A percentile compares a stretch with the other conserved stretches of the same genome.
phyloP scores from a whole-genome alignment of 1,284 basidiomycete species.

The Cutaneotrichosporon cyanovorans region DNA sequence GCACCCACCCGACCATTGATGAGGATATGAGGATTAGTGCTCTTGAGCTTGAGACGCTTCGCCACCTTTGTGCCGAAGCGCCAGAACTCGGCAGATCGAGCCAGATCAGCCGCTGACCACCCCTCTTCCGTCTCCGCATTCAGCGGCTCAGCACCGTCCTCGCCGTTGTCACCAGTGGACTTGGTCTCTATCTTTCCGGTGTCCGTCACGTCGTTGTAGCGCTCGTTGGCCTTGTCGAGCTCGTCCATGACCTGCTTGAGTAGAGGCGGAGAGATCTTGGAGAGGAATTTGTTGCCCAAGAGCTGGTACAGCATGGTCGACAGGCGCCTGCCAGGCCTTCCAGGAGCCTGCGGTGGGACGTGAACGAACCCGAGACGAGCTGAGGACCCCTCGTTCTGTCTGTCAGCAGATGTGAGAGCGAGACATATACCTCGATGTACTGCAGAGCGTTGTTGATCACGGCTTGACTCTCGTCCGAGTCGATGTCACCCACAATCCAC shows the following conservation, averaged over 20 bases:
- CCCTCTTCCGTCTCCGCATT: slow-evolving; percentile 18
- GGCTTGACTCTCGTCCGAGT: slow-evolving; percentile 54
- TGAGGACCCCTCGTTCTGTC: slow-evolving; percentile 18
- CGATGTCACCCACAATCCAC: slow-evolving; percentile 72
- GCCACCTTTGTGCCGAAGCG: slow-evolving; percentile 21
- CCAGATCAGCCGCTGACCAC: slow-evolving; percentile 23
- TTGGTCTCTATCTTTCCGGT: slow-evolving; percentile 13
- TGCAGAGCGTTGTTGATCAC: slow-evolving; percentile 58
- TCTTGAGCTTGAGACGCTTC: slow-evolving; percentile 50
- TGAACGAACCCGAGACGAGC: slow-evolving; percentile 47
- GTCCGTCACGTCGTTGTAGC: slow-evolving; percentile 20
- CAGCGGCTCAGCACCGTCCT: slow-evolving; percentile 1
- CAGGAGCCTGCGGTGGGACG: slow-evolving; percentile 18
- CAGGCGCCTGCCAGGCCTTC: slow-evolving; percentile 13
- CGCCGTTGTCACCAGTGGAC: neutral
- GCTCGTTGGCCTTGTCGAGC: slow-evolving; percentile 16
- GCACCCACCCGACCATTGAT: slow-evolving; percentile 68
- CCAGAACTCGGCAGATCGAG: slow-evolving; percentile 40
- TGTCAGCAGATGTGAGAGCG: neutral
- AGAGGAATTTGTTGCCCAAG: slow-evolving; percentile 9
- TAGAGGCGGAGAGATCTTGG: neutral
- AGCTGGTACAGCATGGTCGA: slow-evolving; percentile 41
- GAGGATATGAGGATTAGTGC: slow-evolving; percentile 58
- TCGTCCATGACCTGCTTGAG: slow-evolving; percentile 20
- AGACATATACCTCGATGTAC: slow-evolving; percentile 47